Base-by-base conservation (phyloP, 352 stramenopile species). In the Phytophthora litchii region DNA sequence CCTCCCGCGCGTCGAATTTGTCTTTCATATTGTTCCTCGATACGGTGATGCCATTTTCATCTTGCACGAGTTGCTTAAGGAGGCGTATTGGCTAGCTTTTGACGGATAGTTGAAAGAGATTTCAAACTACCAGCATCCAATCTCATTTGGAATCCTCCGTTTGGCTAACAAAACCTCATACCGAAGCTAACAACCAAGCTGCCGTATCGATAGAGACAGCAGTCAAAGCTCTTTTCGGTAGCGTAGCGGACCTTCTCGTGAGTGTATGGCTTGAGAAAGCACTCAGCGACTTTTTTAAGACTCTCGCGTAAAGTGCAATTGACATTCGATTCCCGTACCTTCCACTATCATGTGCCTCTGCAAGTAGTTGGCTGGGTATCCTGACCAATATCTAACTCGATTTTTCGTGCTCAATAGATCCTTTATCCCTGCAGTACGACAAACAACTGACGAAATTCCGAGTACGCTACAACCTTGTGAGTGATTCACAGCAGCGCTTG, bases 11-110 rank as follows among this genome's bases (percentile, higher is more conserved):
- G 5, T 72, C 56, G 13, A 74, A 44, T 12, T 27, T 83, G 14
- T 37, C 59, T 10, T 37, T 83, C 19, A 63, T 80, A 11, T 25
- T 80, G 7, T 76, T 73, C 23, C 70, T 19, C 60, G 70, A 16
- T 83, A 78, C 43, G 67, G 70, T 11, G 52, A 73, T 16, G 31
- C 31, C 5, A 50, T 64, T 42, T 63, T 69, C 27, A 21, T 34
- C 23, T 40, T 83, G 51, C 29, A 72, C 0, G 10, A 53, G 20
- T 44, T 23, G 2, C 59, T 77, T 16, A 58, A 67, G 25, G 31
- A 48, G 4, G 25, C 72, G 17, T 48, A 71, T 44, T n/a, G 14
- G 16, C 3, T 40, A 19, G 34, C 44, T 25, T 35, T 44, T 32
- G 35, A 52, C 35, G 36, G 14, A n/a, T n/a, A n/a, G n/a, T n/a